These are phyloP conservation scores for Aspergillus sp. DNA, from an alignment of 2,329 filamentous ascomycete species.

Conservation along the genomic window DNA sequence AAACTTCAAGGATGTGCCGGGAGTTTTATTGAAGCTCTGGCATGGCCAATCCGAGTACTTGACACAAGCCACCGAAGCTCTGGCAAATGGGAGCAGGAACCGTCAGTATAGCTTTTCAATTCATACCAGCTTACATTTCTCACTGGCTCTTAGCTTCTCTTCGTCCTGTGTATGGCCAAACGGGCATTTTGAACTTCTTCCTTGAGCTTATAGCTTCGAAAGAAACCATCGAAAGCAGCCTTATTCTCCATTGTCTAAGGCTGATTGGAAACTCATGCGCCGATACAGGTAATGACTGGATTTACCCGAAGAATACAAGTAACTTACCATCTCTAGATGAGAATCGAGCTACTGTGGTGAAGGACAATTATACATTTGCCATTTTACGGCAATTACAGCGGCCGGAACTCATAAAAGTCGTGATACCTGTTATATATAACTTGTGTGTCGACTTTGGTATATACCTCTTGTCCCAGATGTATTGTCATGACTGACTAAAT, in stretches of 20 bases:
- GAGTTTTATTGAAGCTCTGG: constrained; percentile 38
- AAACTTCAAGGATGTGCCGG: constrained; percentile 27
- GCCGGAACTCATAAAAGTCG: constrained; percentile 37
- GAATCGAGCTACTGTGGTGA: constrained; percentile 41
- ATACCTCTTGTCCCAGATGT: not conserved
- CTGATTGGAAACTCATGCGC: constrained; percentile 48
- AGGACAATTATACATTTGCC: constrained; percentile 38
- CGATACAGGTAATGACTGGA: constrained; percentile 36
- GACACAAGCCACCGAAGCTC: constrained; percentile 34
- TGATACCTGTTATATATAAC: constrained; percentile 47
- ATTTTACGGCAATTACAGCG: constrained; percentile 38
- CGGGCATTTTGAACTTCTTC: constrained; percentile 44
- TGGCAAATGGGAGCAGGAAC: constrained; percentile 45
- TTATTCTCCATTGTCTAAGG: constrained; percentile 43
- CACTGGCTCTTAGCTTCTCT: constrained; percentile 33
- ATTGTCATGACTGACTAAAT: constrained; percentile 18
- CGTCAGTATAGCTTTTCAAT: constrained; percentile 30
- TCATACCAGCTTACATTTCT: not conserved
- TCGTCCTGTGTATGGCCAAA: constrained; percentile 39
- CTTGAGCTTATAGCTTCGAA: constrained; percentile 38
- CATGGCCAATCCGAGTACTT: constrained; percentile 35
- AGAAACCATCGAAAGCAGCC: constrained; percentile 25
- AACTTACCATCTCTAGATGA: constrained; percentile 34
- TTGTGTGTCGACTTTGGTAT: constrained; percentile 47
- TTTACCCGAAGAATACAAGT: not conserved